Base-by-base conservation (phyloP, 441 rosid species). In the Daphne laureola region DNA sequence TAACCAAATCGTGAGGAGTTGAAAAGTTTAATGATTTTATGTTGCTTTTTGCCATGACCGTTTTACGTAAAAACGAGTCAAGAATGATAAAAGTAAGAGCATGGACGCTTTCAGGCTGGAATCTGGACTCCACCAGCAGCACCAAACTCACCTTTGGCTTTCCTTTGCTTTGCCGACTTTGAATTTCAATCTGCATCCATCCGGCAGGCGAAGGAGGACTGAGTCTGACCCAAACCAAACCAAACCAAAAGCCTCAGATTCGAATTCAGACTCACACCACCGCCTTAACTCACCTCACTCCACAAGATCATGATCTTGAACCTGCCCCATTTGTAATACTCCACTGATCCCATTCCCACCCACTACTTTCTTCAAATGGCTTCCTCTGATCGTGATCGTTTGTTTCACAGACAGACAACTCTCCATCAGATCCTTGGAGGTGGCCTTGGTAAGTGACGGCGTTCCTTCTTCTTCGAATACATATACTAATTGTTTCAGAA, bases 401-500 rank as follows among this genome's bases (percentile, higher is more conserved):
- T 84, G 76, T 84, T 89, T 64, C 73, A 72, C 61, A 69, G 98
- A 75, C 79, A 79, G 38, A 80, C 61, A 66, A 81, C 75, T 61
- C 51, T 89, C 62, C 89, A 86, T 69, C 82, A 86, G 71, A 73
- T 92, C 72, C 76, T 92, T 12, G 97, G 98, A 27, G 87, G 90
- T 41, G 87, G 88, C 55, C 70, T 75, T 63, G 74, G 98, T 91
- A 62, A 69, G 82, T 67, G n/a, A n/a, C n/a, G n/a, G n/a, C n/a
- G n/a, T n/a, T n/a, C n/a, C n/a, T n/a, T n/a, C n/a, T n/a, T n/a
- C n/a, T n/a, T n/a, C n/a, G n/a, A n/a, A n/a, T n/a, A n/a, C 7
- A 0, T 31, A 8, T 31, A 31, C 8, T 31, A 31, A 31, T 31
- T 31, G 38, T 31, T 31, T 31, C 9, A 31, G 23, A 18, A 18